Conservation (phyloP, 495 filamentous ascomycete species). For the Aspergillus sclerotiicarbonarius region DNA sequence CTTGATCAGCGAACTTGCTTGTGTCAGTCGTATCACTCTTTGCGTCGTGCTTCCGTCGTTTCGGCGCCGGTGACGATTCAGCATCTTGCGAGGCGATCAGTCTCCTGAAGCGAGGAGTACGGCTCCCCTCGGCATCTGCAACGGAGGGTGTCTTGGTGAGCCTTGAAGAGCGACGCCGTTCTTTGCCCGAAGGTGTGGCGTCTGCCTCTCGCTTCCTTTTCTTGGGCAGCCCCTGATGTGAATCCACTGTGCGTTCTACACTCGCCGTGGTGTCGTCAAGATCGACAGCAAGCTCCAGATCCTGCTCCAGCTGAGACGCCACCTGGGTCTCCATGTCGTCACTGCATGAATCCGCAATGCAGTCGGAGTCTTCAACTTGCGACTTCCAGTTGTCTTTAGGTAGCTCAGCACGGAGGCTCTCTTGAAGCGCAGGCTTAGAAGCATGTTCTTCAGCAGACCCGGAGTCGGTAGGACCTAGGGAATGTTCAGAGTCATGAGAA, state of each 20-base stretch:
- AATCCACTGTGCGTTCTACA: constrained; percentile 2
- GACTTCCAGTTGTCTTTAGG: not conserved
- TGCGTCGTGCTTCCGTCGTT: constrained; percentile 27
- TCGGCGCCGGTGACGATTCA: constrained; percentile 21
- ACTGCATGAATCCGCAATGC: constrained; percentile 28
- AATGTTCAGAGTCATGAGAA: not conserved
- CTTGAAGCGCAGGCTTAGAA: not conserved
- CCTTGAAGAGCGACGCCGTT: constrained; percentile 34
- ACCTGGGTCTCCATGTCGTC: constrained; percentile 46
- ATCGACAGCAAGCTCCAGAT: constrained; percentile 39
- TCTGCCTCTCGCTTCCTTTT: constrained; percentile 41
- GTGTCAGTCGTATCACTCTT: constrained; percentile 7
- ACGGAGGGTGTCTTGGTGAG: constrained; percentile 15
- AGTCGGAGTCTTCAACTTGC: not conserved
- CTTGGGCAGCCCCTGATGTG: constrained; percentile 18
- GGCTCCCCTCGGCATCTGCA: constrained; percentile 16
- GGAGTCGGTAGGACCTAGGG: not conserved
- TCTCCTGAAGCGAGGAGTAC: constrained; percentile 21
- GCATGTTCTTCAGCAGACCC: not conserved
- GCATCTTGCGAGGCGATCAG: constrained; percentile 7
- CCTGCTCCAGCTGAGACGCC: constrained; percentile 45
- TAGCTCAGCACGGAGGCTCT: not conserved
- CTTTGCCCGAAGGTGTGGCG: constrained; percentile 14
- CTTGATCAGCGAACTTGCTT: constrained; percentile 1
- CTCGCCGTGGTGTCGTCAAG: constrained; percentile 13